These are phyloP conservation scores for Pseudocercospora eumusae DNA, from an alignment of 2,329 filamentous ascomycete genomes.

Conservation along the genomic window DNA sequence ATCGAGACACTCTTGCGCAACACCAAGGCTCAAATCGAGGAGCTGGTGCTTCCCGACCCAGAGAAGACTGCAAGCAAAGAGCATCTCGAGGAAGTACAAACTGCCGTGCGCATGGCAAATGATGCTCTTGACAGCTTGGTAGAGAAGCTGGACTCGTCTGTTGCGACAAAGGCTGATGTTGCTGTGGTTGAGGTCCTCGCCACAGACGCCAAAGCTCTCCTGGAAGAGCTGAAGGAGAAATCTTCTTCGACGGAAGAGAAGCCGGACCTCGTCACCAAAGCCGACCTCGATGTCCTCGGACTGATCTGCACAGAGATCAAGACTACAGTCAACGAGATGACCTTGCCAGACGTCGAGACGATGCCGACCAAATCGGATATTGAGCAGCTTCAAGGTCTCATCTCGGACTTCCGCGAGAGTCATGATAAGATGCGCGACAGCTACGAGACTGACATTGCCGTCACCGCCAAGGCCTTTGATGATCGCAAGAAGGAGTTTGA, in stretches of 20 bases:
- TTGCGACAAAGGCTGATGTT: conserved; percentile 77
- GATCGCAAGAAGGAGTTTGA: conserved; percentile 82
- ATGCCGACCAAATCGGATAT: conserved; percentile 77
- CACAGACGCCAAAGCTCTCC: conserved; percentile 70
- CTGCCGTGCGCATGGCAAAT: conserved; percentile 72
- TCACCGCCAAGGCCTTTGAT: conserved; percentile 76
- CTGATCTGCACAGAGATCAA: conserved; percentile 85
- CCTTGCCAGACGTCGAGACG: conserved; percentile 67
- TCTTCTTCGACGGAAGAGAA: conserved; percentile 48
- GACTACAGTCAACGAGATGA: conserved; percentile 70
- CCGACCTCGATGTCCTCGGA: conserved; percentile 77
- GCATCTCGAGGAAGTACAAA: conserved; percentile 63
- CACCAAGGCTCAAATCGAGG: conserved; percentile 84
- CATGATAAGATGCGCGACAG: conserved; percentile 71
- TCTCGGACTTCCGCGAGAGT: conserved; percentile 56
- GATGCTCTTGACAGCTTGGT: conserved; percentile 69
- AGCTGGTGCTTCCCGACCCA: conserved; percentile 65
- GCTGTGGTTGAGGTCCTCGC: conserved; percentile 74
- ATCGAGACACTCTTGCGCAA: conserved; percentile 89
- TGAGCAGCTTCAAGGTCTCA: conserved; percentile 58
- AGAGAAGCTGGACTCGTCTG: conserved; percentile 65
- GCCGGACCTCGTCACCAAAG: conserved; percentile 69
- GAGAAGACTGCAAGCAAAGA: conserved; percentile 68
- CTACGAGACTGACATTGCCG: conserved; percentile 70
- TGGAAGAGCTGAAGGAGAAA: conserved; percentile 65